Conservation (phyloP, 805 yeast species). For the Metschnikowia cerradonensis region DNA sequence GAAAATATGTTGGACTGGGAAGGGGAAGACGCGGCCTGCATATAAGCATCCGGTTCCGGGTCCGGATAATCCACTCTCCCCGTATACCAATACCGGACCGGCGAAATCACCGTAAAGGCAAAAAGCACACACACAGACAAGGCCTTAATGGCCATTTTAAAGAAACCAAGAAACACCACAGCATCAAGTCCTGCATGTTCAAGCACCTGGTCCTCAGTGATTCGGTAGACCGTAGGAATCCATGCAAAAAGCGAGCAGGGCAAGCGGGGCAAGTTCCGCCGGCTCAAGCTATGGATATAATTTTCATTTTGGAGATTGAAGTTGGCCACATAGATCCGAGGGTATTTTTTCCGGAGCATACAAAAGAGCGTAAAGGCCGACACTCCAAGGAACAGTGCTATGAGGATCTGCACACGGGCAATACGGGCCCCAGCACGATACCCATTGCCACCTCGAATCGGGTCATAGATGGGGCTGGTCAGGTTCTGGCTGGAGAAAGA, state of each 20-base stretch:
- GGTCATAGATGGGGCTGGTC: conserved; percentile 17
- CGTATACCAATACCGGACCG: conserved; percentile 76
- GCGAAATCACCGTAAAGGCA: conserved; percentile 74
- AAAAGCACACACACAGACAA: conserved; percentile 61
- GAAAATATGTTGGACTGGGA: too few species aligned
- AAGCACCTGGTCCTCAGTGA: conserved; percentile 71
- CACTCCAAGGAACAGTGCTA: conserved; percentile 66
- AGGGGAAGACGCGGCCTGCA: neutral
- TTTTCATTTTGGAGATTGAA: conserved; percentile 44
- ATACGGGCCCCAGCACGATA: conserved; percentile 42
- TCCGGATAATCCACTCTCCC: conserved; percentile 60
- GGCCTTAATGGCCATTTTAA: conserved; percentile 78
- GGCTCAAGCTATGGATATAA: conserved; percentile 39
- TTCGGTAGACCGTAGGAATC: conserved; percentile 62
- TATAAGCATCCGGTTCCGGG: conserved; percentile 13
- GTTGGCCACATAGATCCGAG: conserved; percentile 82
- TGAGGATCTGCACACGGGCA: conserved; percentile 69
- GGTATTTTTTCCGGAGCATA: conserved; percentile 65
- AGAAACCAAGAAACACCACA: conserved; percentile 84
- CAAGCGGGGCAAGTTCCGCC: conserved; percentile 55
- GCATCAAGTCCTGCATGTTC: conserved; percentile 95
- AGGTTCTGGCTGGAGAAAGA: conserved; percentile 3
- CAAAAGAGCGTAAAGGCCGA: conserved; percentile 69
- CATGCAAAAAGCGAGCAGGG: conserved; percentile 72
- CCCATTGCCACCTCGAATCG: conserved; percentile 15